Percentiles rank a stretch among this genome's conserved stretches.
Evolutionary conservation across 176 grass and related monocot genomes (phyloP).

Genomic region (Pontederia paniculata): DNA sequence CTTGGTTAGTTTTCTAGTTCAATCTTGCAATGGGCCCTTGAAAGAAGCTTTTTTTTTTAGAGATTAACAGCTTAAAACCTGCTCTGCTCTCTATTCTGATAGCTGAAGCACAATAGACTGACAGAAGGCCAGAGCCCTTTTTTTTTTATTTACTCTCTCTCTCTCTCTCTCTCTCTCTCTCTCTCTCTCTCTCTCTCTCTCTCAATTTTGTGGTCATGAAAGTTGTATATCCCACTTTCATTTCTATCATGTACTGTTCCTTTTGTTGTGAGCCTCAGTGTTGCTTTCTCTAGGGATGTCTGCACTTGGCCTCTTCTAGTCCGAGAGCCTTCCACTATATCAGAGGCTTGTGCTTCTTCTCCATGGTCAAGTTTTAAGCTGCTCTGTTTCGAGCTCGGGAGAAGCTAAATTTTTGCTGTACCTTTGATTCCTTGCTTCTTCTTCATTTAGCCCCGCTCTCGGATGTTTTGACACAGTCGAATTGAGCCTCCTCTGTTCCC

Average conservation of each 20-base stretch:
- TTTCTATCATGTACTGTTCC: neutral
- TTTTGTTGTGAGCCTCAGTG: slow-evolving; percentile 3
- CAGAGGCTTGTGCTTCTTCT: neutral
- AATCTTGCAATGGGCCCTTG: too few species aligned
- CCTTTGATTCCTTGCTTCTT: too few species aligned
- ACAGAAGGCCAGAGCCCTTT: neutral
- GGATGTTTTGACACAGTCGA: too few species aligned
- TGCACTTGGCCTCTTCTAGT: neutral
- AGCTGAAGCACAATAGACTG: too few species aligned
- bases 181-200: neutral
- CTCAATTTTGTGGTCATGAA: neutral
- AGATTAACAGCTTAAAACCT: too few species aligned
- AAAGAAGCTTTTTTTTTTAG: too few species aligned
- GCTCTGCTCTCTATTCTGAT: too few species aligned
- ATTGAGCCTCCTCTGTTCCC: neutral
- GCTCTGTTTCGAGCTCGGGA: too few species aligned
- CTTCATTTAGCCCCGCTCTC: too few species aligned
- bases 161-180: neutral
- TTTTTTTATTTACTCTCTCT: too few species aligned
- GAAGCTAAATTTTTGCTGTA: too few species aligned
- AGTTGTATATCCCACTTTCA: neutral
- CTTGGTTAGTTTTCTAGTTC: too few species aligned
- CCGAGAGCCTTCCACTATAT: neutral
- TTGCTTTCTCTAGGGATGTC: slow-evolving; percentile 6
- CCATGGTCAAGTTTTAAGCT: neutral